Base-by-base conservation (phyloP, 148 eudicot genomes). In the Vaccinium darrowii region DNA sequence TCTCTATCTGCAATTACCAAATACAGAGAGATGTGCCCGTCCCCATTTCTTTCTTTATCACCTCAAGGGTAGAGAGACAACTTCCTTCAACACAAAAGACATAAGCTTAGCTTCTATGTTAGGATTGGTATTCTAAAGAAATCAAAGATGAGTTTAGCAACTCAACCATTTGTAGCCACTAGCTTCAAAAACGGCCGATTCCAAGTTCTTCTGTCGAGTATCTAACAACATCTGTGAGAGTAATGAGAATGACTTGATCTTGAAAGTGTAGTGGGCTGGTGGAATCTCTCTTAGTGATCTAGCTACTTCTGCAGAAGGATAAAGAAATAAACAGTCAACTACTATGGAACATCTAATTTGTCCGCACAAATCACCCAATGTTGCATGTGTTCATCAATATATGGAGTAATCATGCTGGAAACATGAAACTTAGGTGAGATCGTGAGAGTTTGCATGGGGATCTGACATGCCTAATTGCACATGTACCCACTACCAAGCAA, bases 21-120 rank as follows among this genome's bases (percentile, higher is more conserved):
- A 23, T 79, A 79, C 43, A 79, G n/a, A 23, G 81, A 79, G 27
- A 79, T 79, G 65, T 79, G 14, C 25, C 81, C 81, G 14, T 54
- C 21, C 4, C 81, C 81, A 15, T 56, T 56, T 53, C 65, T 56
- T 49, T 79, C 47, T 27, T 79, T 13, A 30, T 79, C 65, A 27
- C 63, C 81, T 27, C 16, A 16, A 7, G 81, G 81, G 49, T 79
- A 79, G 47, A 79, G 43, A 6, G 23, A 53, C 23, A 79, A 79
- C 30, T 56, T 56, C 81, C 81, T 79, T 13, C 13, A 56, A 56
- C 21, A 14, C n/a, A 30, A 53, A 53, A 30, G 11, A 79, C 9
- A 2, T 6, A 79, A 67, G 33, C 4, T 67, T 33, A 67, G 73
- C 33, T 67, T 25, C 25, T 27, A 21, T 67, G 36, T 25, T 4